Evolutionary conservation across 805 yeast species (phyloP).

Genomic region (Hemisphaericaspora nanyangensis): DNA sequence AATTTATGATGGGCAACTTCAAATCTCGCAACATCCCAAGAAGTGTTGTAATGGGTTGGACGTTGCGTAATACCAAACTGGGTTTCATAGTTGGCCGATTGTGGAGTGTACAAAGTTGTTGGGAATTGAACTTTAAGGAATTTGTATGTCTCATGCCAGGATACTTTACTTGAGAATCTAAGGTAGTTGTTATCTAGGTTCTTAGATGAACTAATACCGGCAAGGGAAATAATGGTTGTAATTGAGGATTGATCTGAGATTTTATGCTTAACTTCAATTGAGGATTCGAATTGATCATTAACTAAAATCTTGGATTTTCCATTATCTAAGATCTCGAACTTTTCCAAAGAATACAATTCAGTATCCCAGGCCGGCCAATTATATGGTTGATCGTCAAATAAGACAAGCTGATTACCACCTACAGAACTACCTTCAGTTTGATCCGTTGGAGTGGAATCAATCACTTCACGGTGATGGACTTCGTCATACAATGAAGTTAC

Average conservation of each 20-base stretch:
- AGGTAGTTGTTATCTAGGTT: slow-evolving; percentile 40
- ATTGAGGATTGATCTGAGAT: slow-evolving; percentile 58
- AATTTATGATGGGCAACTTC: slow-evolving; percentile 94
- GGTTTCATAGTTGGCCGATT: slow-evolving; percentile 79
- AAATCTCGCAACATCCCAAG: slow-evolving; percentile 96
- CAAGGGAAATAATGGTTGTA: slow-evolving; percentile 65
- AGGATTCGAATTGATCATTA: slow-evolving; percentile 56
- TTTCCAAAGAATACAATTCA: slow-evolving; percentile 80
- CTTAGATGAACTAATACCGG: slow-evolving; percentile 48
- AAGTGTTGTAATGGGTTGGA: slow-evolving; percentile 91
- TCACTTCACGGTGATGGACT: slow-evolving; percentile 54
- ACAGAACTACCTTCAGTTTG: slow-evolving; percentile 33
- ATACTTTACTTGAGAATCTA: slow-evolving; percentile 46
- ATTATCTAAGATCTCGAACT: slow-evolving; percentile 44
- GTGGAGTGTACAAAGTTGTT: slow-evolving; percentile 70
- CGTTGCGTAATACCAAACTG: slow-evolving; percentile 89
- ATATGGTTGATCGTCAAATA: slow-evolving; percentile 88
- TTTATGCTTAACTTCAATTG: slow-evolving; percentile 58
- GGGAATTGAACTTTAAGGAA: slow-evolving; percentile 95
- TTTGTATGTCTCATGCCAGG: slow-evolving; percentile 85
- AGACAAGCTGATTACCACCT: slow-evolving; percentile 77
- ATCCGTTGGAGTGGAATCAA: slow-evolving; percentile 53
- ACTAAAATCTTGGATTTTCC: slow-evolving; percentile 42
- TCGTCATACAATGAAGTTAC: slow-evolving; percentile 64
- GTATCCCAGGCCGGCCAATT: slow-evolving; percentile 98